Evolutionary conservation across 495 filamentous ascomycete species (phyloP).

Genomic region (Cudoniella acicularis): DNA sequence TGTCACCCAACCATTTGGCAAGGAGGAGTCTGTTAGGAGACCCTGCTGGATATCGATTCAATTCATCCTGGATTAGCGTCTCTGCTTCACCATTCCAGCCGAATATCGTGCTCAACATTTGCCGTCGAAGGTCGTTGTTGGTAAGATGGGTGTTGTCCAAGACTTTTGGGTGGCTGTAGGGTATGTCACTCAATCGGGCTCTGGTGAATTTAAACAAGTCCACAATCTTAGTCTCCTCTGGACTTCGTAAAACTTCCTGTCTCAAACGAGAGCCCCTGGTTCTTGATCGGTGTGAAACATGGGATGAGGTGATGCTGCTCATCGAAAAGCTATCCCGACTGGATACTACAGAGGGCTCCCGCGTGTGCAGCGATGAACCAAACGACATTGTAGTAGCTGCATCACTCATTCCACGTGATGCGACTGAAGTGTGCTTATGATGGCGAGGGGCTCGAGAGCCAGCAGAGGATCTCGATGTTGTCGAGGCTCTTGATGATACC

Average conservation of each 20-base stretch:
- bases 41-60: constrained; percentile 65
- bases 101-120: constrained; percentile 94
- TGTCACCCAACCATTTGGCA: constrained; percentile 88
- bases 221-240: constrained; percentile 53
- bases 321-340: constrained; percentile 56
- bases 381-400: constrained; percentile 58
- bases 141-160: constrained; percentile 63
- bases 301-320: constrained; percentile 49
- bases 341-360: constrained; percentile 33
- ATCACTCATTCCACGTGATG: constrained; percentile 48
- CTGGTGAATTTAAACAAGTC: constrained; percentile 68
- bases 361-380: constrained; percentile 48
- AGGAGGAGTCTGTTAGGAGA: constrained; percentile 76
- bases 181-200: constrained; percentile 72
- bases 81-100: constrained; percentile 89
- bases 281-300: constrained; percentile 60
- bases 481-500: constrained; percentile 59
- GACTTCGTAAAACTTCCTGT: constrained; percentile 71
- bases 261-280: constrained; percentile 68
- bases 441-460: constrained; percentile 34
- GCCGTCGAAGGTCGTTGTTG: constrained; percentile 77
- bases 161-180: constrained; percentile 63
- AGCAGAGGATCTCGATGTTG: constrained; percentile 50
- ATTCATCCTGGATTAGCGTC: constrained; percentile 81
- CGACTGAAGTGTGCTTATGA: constrained; percentile 41